Evolutionary conservation across 805 yeast species (phyloP).

Genomic region (Starmerella scarabaei): DNA sequence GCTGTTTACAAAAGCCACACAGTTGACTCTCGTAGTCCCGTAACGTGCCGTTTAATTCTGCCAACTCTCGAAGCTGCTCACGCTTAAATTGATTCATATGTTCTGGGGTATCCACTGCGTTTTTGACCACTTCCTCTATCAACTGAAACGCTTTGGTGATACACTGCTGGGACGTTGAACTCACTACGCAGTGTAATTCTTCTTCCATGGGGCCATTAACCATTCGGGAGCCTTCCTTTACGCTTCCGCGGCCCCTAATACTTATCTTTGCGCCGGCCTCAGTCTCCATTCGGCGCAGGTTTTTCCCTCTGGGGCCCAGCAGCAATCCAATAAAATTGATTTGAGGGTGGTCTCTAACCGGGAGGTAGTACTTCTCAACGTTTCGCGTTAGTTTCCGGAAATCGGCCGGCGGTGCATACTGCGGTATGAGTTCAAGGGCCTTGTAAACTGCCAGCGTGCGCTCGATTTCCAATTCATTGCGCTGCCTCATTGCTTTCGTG

Average conservation of each 20-base stretch:
- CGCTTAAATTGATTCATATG: constrained; percentile 88
- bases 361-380: constrained; percentile 71
- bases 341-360: constrained; percentile 76
- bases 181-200: constrained; percentile 76
- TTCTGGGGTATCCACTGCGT: constrained; percentile 78
- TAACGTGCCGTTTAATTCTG: constrained; percentile 85
- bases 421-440: constrained; percentile 60
- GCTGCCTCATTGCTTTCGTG: constrained; percentile 60
- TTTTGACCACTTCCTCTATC: constrained; percentile 62
- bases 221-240: constrained; percentile 57
- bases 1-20: constrained; percentile 54
- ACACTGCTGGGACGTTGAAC: constrained; percentile 68
- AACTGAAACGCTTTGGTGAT: constrained; percentile 61
- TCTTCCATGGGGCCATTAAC: constrained; percentile 47
- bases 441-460: constrained; percentile 64
- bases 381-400: constrained; percentile 60
- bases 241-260: constrained; percentile 90
- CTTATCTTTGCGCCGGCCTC: constrained; percentile 83
- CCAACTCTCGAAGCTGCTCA: constrained; percentile 81
- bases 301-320: constrained; percentile 92
- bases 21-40: constrained; percentile 61
- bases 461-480: constrained; percentile 57
- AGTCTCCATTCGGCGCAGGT: constrained; percentile 64
- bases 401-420: constrained; percentile 66
- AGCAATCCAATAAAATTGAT: constrained; percentile 84